Percentiles rank a stretch among this genome's conserved stretches.
Conservation (phyloP, 78 protist species). For the Dictyostelium citrinum region DNA sequence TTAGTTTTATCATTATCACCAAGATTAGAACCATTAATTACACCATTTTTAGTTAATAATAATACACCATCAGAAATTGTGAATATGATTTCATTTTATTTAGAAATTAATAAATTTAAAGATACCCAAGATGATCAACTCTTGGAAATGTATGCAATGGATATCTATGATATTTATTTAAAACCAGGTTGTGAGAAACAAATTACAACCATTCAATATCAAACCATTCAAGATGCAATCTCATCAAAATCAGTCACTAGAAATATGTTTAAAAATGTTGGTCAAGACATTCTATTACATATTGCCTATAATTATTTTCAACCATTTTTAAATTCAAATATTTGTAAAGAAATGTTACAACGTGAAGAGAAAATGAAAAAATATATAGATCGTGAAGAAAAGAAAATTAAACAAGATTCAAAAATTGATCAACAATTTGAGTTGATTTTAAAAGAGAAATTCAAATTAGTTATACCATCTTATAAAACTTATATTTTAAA, state of each 20-base stretch:
- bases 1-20: not conserved
- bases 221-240: constrained; percentile 10
- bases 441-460: constrained; percentile 30
- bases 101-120: constrained; percentile 15
- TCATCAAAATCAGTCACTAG: not conserved
- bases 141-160: constrained; percentile 33
- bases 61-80: not conserved
- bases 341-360: constrained; percentile 58
- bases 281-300: constrained; percentile 33
- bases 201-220: not conserved
- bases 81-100: constrained; percentile 31
- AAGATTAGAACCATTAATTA: not conserved
- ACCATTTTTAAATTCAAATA: not conserved
- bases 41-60: constrained; percentile 16
- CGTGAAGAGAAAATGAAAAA: constrained; percentile 73
- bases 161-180: constrained; percentile 24
- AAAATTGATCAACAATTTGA: constrained; percentile 63
- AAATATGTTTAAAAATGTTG: not conserved
- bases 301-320: constrained; percentile 34
- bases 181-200: constrained; percentile 26
- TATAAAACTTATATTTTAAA: not conserved
- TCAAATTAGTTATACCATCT: not conserved
- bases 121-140: constrained; percentile 2
- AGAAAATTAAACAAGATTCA: constrained; percentile 24
- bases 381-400: constrained; percentile 44